A percentile compares a stretch with the other conserved stretches of the same genome.
phyloP scores from a whole-genome alignment of 1,139 yeast genomes.

The Lodderomyces oxycetoniae region DNA sequence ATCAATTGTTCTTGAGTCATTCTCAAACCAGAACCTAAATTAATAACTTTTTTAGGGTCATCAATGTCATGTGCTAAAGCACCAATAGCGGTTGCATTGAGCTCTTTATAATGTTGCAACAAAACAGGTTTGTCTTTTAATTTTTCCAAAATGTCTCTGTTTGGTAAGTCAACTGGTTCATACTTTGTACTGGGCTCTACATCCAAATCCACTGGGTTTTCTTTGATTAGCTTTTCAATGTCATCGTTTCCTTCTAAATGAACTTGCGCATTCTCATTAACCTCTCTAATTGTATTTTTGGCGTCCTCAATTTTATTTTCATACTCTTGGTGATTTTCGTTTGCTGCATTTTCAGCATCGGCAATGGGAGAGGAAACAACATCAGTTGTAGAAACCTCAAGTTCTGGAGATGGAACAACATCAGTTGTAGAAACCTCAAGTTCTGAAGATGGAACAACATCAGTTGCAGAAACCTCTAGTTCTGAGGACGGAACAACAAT shows the following conservation, averaged over 20 bases:
- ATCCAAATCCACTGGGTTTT: constrained; percentile 31
- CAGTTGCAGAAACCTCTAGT: constrained; percentile 7
- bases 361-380: constrained; percentile 1
- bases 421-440: not conserved
- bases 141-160: constrained; percentile 38
- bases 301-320: constrained; percentile 8
- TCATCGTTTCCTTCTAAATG: constrained; percentile 18
- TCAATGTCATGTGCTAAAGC: constrained; percentile 40
- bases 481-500: constrained; percentile 9
- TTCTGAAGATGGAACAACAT: constrained; percentile 6
- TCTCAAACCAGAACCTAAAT: constrained; percentile 52
- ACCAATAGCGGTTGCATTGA: constrained; percentile 45
- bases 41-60: constrained; percentile 48
- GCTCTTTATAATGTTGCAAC: constrained; percentile 44
- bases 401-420: not conserved
- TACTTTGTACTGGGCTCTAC: constrained; percentile 31
- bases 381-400: not conserved
- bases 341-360: constrained; percentile 9
- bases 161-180: constrained; percentile 31
- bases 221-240: constrained; percentile 23
- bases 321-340: constrained; percentile 2
- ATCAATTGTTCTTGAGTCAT: constrained; percentile 54
- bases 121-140: constrained; percentile 47
- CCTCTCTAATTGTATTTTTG: constrained; percentile 3
- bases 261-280: constrained; percentile 5